A percentile compares a stretch with the other conserved stretches of the same genome.
Conservation (phyloP, 495 filamentous ascomycete species). For the Elaphomyces granulatus region DNA sequence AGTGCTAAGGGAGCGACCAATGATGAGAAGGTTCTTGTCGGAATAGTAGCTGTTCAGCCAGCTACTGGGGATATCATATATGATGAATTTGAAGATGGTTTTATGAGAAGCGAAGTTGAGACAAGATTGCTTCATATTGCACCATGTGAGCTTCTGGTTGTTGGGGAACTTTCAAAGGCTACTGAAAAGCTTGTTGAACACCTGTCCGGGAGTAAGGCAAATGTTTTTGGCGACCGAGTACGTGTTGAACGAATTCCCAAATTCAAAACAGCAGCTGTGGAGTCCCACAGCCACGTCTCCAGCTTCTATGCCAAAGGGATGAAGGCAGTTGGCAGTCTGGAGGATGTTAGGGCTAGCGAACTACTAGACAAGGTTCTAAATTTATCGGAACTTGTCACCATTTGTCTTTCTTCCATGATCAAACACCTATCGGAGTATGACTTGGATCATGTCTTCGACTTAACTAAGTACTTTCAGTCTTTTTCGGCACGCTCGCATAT, state of each 20-base stretch:
- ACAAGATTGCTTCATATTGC: constrained; percentile 88
- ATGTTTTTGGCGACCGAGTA: constrained; percentile 83
- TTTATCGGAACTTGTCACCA: constrained; percentile 70
- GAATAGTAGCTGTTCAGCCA: constrained; percentile 89
- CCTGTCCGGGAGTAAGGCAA: constrained; percentile 74
- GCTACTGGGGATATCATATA: constrained; percentile 93
- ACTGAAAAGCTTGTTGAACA: constrained; percentile 89
- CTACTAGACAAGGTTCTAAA: constrained; percentile 78
- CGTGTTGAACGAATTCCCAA: constrained; percentile 68
- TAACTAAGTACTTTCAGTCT: constrained; percentile 95
- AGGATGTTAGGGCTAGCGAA: constrained; percentile 35
- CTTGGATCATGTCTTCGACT: constrained; percentile 87
- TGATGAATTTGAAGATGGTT: constrained; percentile 93
- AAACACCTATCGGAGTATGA: constrained; percentile 87
- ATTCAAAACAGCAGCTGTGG: constrained; percentile 67
- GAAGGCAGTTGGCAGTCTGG: constrained; percentile 39
- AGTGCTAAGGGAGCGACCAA: constrained; percentile 73
- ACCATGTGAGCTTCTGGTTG: constrained; percentile 91
- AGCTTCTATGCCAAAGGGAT: constrained; percentile 89
- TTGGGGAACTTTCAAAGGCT: constrained; percentile 81
- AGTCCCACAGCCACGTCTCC: constrained; percentile 78
- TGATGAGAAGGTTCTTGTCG: constrained; percentile 87
- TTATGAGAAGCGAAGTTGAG: constrained; percentile 96
- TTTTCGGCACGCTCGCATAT: constrained; percentile 93
- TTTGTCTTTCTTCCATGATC: constrained; percentile 95